Base-by-base conservation (phyloP, 75 land plant genomes). In the Sequoiadendron giganteum region DNA sequence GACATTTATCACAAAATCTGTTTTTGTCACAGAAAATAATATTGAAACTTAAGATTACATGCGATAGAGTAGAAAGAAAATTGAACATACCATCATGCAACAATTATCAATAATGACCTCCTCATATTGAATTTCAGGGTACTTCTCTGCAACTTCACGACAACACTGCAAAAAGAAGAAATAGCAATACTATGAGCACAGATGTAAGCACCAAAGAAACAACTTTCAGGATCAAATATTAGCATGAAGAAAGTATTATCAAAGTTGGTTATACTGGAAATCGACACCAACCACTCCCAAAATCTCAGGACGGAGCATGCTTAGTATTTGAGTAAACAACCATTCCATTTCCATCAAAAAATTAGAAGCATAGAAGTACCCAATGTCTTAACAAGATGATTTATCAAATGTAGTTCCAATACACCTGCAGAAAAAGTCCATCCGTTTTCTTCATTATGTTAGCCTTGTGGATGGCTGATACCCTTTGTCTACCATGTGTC, bases 381-480 rank as follows among this genome's bases (percentile, higher is more conserved):
- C 84, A 43, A 81, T 81, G 39, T 48, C 49, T 6, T 40, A 38
- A 39, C 81, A 78, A 78, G 28, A 78, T 39, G 21, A 9, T 43
- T 25, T 16, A 36, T 75, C 70, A 87, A 84, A 86, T 87, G 5
- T 47, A 48, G 52, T 85, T 85, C 5, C 77, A 72, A 77, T 40
- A 88, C 39, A 98, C 99, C 97, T 96, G 90, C 81, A 98, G 91
- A 79, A 98, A 97, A 88, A 98, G 93, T 4, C 99, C 99, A 94
- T 98, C 99, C 34, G 99, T 95, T 87, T 97, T 97, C 91, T 96
- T 97, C 99, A 98, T 98, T 86, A 98, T 97, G 88, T 97, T 98
- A 34, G 99, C 99, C 90, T 98, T 98, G 89, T 98, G 99, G 21
- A 98, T 96, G 52, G 99, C 96, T 61, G 99, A 97, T 15, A 98